Base-by-base conservation (phyloP, 1,284 basidiomycete species). In the Pisolithus thermaeus region DNA sequence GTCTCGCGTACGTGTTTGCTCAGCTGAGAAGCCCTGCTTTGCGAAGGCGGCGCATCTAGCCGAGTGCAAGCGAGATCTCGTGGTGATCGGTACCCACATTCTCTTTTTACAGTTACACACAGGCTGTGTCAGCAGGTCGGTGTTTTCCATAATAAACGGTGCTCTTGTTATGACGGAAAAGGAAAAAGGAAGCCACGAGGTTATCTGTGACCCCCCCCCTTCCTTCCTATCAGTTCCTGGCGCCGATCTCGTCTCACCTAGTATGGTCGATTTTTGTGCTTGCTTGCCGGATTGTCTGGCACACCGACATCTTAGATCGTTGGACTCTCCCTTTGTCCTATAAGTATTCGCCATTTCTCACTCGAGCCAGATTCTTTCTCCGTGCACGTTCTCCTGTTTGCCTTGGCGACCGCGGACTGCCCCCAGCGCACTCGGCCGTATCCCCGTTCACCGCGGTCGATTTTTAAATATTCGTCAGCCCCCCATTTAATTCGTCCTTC, bases 161-260 rank as follows among this genome's bases (percentile, higher is more conserved):
- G 61, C 61, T 68, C 61, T 68, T 66, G 65, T 67, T 52, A 22
- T 43, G 7, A 8, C 56, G 0, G 53, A 65, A 52, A 23, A 39
- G 59, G 66, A 35, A 62, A 52, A 12, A 41, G 30, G 3, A 27
- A 53, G 38, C 57, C 57, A 67, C 53, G 59, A 54, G 51, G 47
- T 41, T 52, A 55, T 51, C 25, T 25, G 23, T 25, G 23, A 25
- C 23, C 23, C 23, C 44, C 18, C 18, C 18, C 18, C 18, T 20
- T 20, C 18, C 18, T 20, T 20, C 18, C 50, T n/a, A 37, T 36
- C 51, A 28, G 44, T 40, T 20, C 37, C 52, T 37, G 28, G 20
- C 9, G n/a, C 40, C 27, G 16, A 43, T 43, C 42, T 43, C 23
- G 28, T 23, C 25, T 43, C 27, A 30, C 16, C 42, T 16, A 16